Evolutionary conservation across 352 stramenopile genomes (phyloP).

Genomic region (Phytophthora pistaciae): DNA sequence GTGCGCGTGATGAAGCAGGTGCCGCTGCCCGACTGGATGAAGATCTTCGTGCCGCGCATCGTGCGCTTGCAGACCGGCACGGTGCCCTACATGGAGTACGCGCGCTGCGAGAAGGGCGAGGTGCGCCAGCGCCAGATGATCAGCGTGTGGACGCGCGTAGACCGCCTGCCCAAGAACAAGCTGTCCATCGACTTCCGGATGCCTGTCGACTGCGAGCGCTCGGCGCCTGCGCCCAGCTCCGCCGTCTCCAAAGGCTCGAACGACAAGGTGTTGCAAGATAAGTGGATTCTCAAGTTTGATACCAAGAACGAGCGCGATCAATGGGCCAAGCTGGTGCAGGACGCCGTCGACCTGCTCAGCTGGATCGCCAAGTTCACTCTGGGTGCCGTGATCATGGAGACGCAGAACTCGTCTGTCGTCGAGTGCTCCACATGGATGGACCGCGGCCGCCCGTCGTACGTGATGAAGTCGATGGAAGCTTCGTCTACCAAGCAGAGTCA

Average conservation of each 20-base stretch:
- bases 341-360: slow-evolving; percentile 66
- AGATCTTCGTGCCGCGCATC: slow-evolving; percentile 75
- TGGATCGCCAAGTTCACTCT: slow-evolving; percentile 83
- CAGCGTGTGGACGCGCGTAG: slow-evolving; percentile 61
- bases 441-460: slow-evolving; percentile 58
- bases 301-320: slow-evolving; percentile 75
- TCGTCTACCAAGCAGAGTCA: slow-evolving; percentile 56
- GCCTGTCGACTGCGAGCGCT: slow-evolving; percentile 36
- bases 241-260: slow-evolving; percentile 23
- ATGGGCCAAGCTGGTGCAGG: slow-evolving; percentile 73
- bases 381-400: slow-evolving; percentile 63
- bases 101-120: slow-evolving; percentile 56
- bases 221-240: slow-evolving; percentile 7
- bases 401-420: slow-evolving; percentile 59
- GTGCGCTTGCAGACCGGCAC: slow-evolving; percentile 69
- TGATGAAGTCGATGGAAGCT: slow-evolving; percentile 73
- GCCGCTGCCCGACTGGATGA: slow-evolving; percentile 76
- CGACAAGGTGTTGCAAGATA: slow-evolving; percentile 47
- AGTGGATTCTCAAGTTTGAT: slow-evolving; percentile 79
- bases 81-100: slow-evolving; percentile 75
- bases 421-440: slow-evolving; percentile 79
- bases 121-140: slow-evolving; percentile 74
- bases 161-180: slow-evolving; percentile 76
- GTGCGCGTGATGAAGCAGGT: slow-evolving; percentile 76
- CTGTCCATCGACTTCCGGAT: slow-evolving; percentile 73